These are phyloP conservation scores for Melanopsichium pennsylvanicum DNA, from an alignment of 1,284 basidiomycete species.

Conservation along the genomic window DNA sequence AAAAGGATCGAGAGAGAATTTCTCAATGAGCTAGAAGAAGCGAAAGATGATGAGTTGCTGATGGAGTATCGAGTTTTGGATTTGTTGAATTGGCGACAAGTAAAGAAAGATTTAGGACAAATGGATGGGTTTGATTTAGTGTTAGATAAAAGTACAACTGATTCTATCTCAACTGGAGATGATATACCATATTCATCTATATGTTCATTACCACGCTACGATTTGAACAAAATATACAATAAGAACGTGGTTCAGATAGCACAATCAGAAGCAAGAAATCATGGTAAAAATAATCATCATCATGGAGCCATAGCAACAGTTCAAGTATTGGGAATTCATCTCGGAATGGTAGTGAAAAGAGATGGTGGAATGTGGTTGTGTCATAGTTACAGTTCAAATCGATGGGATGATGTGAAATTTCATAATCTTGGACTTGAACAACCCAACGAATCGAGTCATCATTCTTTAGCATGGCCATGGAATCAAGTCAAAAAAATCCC, in stretches of 20 bases:
- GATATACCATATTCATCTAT: conserved; percentile 5
- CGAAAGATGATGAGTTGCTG: not conserved
- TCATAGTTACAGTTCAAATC: conserved; percentile 32
- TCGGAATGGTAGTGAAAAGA: not conserved
- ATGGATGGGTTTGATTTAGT: conserved; percentile 18
- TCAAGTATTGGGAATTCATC: conserved; percentile 20
- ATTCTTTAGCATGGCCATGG: conserved; percentile 17
- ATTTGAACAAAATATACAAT: too few relatives aligned
- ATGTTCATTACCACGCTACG: too few relatives aligned
- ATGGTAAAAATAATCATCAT: too few relatives aligned
- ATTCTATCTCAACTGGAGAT: conserved; percentile 32
- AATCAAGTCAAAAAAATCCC: not conserved
- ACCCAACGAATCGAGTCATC: not conserved
- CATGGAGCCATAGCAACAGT: conserved; percentile 11
- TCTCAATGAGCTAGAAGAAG: not conserved
- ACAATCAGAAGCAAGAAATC: not conserved
- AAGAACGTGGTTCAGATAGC: too few relatives aligned
- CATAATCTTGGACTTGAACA: too few relatives aligned
- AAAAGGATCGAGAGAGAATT: not conserved
- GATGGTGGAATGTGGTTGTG: conserved; percentile 23
- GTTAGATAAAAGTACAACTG: conserved; percentile 45
- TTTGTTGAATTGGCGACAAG: conserved; percentile 15
- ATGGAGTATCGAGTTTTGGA: conserved; percentile 28
- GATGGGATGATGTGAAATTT: conserved; percentile 30
- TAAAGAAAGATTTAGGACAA: not conserved